Conservation (phyloP, 148 eudicot genomes). For the Rhododendron ovatum region DNA sequence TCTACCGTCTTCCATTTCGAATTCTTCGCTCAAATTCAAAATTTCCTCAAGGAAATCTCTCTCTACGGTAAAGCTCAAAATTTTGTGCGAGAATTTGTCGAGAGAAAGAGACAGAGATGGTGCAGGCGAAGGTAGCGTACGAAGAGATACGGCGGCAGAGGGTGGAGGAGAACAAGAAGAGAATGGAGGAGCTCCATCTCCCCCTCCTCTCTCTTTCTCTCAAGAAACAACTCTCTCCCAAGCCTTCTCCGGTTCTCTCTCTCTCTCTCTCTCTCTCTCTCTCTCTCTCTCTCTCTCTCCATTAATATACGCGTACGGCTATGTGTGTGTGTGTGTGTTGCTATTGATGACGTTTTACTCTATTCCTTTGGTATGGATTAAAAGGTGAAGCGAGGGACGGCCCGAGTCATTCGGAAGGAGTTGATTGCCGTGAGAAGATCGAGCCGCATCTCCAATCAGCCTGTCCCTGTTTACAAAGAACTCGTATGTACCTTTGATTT, state of each 20-base stretch:
- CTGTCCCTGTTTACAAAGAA: slow-evolving; percentile 61
- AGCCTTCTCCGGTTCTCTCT: slow-evolving; percentile 53
- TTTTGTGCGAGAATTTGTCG: neutral
- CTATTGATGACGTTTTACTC: neutral
- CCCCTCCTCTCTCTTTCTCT: slow-evolving; percentile 56
- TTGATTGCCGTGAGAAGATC: slow-evolving; percentile 71
- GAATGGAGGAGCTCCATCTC: slow-evolving; percentile 66
- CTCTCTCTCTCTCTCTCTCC: too few species aligned
- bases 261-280: slow-evolving; percentile 15
- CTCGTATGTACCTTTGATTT: slow-evolving; percentile 20
- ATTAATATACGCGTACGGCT: too few species aligned
- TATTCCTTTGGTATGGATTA: neutral
- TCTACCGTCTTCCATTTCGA: neutral
- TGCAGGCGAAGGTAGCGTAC: slow-evolving; percentile 34
- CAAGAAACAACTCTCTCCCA: slow-evolving; percentile 38
- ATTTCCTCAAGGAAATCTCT: neutral
- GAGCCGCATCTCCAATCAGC: slow-evolving; percentile 50
- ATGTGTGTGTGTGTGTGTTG: too few species aligned
- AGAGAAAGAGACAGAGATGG: slow-evolving; percentile 26
- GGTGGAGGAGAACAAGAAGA: slow-evolving; percentile 67
- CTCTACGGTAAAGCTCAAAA: neutral
- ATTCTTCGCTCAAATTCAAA: neutral
- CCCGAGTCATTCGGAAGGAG: slow-evolving; percentile 43
- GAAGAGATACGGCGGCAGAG: slow-evolving; percentile 54
- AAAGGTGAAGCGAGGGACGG: slow-evolving; percentile 56